A percentile compares a stretch with the other conserved stretches of the same genome.
phyloP scores from a whole-genome alignment of 768 basidiomycete genomes.

The Leccinum imitatum region DNA sequence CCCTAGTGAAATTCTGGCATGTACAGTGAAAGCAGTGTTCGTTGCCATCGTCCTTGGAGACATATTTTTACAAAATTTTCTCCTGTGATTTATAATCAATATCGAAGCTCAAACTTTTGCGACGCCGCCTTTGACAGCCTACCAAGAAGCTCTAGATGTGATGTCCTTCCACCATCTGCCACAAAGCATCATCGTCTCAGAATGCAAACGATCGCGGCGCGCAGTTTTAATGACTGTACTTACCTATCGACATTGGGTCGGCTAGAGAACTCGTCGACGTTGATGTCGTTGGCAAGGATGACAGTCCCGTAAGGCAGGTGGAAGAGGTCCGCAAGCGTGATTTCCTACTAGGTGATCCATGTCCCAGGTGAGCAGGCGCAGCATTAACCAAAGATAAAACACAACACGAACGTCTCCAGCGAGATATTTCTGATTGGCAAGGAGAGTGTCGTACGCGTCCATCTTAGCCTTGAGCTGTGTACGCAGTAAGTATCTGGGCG shows the following conservation, averaged over 20 bases:
- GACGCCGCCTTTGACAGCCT: conserved; percentile 39
- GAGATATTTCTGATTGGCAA: conserved; percentile 35
- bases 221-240: background rate
- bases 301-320: conserved; percentile 21
- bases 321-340: conserved; percentile 24
- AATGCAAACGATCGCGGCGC: background rate
- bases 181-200: background rate
- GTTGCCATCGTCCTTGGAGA: background rate
- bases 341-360: conserved; percentile 10
- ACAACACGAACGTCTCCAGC: conserved; percentile 33
- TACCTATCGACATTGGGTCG: conserved; percentile 24
- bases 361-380: background rate
- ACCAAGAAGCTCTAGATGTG: conserved; percentile 44
- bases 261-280: conserved; percentile 15
- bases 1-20: too few relatives aligned
- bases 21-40: background rate
- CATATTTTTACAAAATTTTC: background rate
- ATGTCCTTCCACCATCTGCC: conserved; percentile 52
- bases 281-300: conserved; percentile 4
- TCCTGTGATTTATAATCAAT: too few relatives aligned
- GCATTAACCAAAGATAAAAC: background rate
- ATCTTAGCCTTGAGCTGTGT: conserved; percentile 32
- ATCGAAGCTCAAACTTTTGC: background rate
- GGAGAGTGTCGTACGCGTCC: conserved; percentile 34
- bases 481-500: conserved; percentile 6